Evolutionary conservation across 139 green algal species (phyloP).

Genomic region (Auxenochlorella pyrenoidosa): DNA sequence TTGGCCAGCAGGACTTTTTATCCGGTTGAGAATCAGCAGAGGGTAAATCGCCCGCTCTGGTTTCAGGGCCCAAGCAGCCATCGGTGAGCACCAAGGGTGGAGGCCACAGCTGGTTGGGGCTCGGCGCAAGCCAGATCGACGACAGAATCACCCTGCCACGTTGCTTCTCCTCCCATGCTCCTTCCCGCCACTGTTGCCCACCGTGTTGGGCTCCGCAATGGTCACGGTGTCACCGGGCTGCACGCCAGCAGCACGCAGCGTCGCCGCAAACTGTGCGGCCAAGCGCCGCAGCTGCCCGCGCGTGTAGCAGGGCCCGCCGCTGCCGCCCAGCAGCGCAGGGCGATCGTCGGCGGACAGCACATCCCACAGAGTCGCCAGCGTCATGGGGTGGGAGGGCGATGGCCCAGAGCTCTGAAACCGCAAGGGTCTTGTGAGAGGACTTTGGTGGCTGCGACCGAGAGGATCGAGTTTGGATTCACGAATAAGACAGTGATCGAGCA

Average conservation of each 20-base stretch:
- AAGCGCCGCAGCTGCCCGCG: slow-evolving; percentile 36
- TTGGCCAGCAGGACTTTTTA: too few relatives aligned
- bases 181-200: background rate
- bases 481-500: too few relatives aligned
- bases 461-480: too few relatives aligned
- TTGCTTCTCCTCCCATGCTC: too few relatives aligned
- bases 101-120: too few relatives aligned
- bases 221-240: slow-evolving; percentile 66
- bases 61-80: too few relatives aligned
- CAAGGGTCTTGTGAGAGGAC: too few relatives aligned
- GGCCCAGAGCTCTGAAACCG: too few relatives aligned
- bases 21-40: too few relatives aligned
- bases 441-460: too few relatives aligned
- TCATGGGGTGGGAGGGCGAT: background rate
- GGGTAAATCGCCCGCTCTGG: too few relatives aligned
- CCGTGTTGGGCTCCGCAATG: slow-evolving; percentile 75
- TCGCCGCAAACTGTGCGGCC: slow-evolving; percentile 38
- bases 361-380: background rate
- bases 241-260: slow-evolving; percentile 51
- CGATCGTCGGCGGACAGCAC: background rate
- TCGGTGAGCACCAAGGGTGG: too few relatives aligned
- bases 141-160: background rate
- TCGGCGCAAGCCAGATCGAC: background rate
- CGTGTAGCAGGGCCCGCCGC: slow-evolving; percentile 37
- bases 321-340: slow-evolving; percentile 39